A percentile compares a stretch with the other conserved stretches of the same genome.
Conservation (phyloP, 352 stramenopile genomes). For the Phytophthora pseudosyringae region DNA sequence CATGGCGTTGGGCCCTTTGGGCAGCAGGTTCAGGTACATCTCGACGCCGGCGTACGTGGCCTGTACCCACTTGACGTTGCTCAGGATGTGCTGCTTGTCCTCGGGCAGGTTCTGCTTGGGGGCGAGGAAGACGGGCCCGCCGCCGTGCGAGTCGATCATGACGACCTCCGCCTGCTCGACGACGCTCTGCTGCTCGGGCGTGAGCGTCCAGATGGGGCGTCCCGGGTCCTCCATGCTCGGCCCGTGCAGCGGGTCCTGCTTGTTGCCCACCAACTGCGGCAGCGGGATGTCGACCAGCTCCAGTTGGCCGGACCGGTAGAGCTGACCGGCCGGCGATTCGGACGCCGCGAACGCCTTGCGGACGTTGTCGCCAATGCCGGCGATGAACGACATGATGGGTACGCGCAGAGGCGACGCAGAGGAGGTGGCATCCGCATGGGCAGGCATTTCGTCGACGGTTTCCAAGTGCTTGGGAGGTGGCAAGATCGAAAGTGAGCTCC, state of each 20-base stretch:
- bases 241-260: constrained; percentile 38
- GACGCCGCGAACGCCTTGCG: constrained; percentile 36
- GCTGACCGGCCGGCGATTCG: constrained; percentile 23
- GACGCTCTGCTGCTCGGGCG: constrained; percentile 35
- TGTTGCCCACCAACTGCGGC: constrained; percentile 42
- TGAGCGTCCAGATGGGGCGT: constrained; percentile 33
- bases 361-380: constrained; percentile 34
- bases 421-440: constrained; percentile 8
- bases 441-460: constrained; percentile 3
- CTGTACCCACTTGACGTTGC: constrained; percentile 49
- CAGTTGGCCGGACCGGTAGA: constrained; percentile 40
- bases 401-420: constrained; percentile 15
- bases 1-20: constrained; percentile 15
- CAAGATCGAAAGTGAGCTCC: constrained; percentile 23
- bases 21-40: constrained; percentile 37
- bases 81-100: constrained; percentile 40
- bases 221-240: constrained; percentile 38
- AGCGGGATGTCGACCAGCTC: constrained; percentile 41
- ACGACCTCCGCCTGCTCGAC: constrained; percentile 39
- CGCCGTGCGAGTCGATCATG: constrained; percentile 41
- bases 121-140: constrained; percentile 33
- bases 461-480: background rate
- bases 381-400: constrained; percentile 42
- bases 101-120: constrained; percentile 41
- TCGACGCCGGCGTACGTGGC: constrained; percentile 52